These are phyloP conservation scores for Claviceps maximensis DNA, from an alignment of 2,329 filamentous ascomycete genomes.

Conservation along the genomic window DNA sequence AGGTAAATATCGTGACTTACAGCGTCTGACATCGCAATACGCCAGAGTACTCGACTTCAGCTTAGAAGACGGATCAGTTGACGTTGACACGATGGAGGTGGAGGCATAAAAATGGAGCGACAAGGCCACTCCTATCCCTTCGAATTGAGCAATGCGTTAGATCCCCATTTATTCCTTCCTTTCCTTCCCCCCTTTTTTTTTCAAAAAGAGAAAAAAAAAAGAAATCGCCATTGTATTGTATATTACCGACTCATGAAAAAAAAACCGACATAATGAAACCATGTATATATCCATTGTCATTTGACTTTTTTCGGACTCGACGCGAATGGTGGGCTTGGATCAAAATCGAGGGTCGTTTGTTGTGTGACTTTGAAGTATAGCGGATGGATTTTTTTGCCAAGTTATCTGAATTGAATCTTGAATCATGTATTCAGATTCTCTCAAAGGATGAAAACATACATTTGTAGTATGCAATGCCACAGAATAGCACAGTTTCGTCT, in stretches of 20 bases:
- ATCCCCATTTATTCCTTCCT: too few species aligned
- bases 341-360: not conserved
- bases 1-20: constrained; percentile 93
- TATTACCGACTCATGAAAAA: not conserved
- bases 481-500: not conserved
- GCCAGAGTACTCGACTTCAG: constrained; percentile 64
- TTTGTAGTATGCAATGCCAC: too few species aligned
- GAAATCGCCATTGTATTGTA: not conserved
- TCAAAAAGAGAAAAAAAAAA: too few species aligned
- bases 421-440: not conserved
- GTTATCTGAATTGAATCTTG: not conserved
- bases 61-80: constrained; percentile 29
- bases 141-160: not conserved
- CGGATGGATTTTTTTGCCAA: not conserved
- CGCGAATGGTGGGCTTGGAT: not conserved
- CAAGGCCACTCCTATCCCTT: not conserved
- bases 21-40: constrained; percentile 90
- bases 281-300: not conserved
- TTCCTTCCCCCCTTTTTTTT: too few species aligned
- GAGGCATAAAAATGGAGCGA: constrained; percentile 15
- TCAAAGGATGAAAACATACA: not conserved
- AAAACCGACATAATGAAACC: not conserved
- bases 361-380: not conserved
- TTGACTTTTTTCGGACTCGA: too few species aligned
- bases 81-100: constrained; percentile 31